Percentiles rank a stretch among this genome's conserved stretches.
phyloP scores from a whole-genome alignment of 306 rosid species.

The Rosa rugosa region DNA sequence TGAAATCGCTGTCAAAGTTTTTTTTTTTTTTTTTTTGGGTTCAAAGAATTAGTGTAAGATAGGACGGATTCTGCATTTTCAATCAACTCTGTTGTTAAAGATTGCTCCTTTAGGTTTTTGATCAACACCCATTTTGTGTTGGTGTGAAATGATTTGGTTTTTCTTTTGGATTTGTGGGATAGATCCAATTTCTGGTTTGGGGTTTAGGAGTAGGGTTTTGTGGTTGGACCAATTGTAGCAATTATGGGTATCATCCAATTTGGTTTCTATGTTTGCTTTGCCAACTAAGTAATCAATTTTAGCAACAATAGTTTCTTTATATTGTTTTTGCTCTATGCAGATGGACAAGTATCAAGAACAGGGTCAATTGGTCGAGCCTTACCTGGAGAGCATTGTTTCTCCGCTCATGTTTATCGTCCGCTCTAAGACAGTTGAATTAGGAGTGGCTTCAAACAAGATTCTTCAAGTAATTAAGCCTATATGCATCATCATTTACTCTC shows the following conservation, averaged over 20 bases:
- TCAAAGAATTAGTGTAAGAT: neutral
- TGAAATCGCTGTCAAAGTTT: neutral
- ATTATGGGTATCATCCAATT: neutral
- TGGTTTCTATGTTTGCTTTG: neutral
- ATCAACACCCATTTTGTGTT: slow-evolving; percentile 2
- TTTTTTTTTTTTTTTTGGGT: no score
- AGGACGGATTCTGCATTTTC: neutral
- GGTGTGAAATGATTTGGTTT: neutral
- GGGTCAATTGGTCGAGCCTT: slow-evolving; percentile 91
- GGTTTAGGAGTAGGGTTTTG: neutral
- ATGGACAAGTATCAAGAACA: slow-evolving; percentile 97
- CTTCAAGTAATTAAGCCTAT: slow-evolving; percentile 76
- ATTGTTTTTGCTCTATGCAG: slow-evolving; percentile 41
- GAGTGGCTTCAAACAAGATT: slow-evolving; percentile 54
- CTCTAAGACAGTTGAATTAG: slow-evolving; percentile 62
- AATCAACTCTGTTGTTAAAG: neutral
- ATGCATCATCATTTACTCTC: slow-evolving; percentile 67
- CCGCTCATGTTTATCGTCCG: slow-evolving; percentile 80
- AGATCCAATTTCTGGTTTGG: neutral
- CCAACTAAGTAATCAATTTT: neutral
- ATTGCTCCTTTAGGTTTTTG: neutral
- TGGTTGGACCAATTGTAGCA: neutral
- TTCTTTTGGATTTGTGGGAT: neutral
- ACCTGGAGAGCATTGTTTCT: slow-evolving; percentile 79
- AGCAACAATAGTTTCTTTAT: neutral